Evolutionary conservation across 108 stramenopile species (phyloP).

Genomic region (Skeletonema tropicum): DNA sequence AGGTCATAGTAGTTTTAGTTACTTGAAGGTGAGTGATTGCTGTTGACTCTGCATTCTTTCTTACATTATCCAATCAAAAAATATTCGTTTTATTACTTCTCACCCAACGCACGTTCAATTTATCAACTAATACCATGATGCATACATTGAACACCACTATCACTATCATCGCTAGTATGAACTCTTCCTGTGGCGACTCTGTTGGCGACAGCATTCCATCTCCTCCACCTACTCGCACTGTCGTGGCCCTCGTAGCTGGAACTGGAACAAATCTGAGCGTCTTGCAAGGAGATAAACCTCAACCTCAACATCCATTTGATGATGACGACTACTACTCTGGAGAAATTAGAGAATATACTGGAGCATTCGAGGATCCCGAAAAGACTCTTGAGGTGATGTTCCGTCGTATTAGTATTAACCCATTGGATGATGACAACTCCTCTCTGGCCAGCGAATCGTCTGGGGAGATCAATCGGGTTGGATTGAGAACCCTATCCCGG

Average conservation of each 20-base stretch:
- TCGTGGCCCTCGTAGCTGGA: background rate
- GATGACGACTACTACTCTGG: slow-evolving; percentile 82
- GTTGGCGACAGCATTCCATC: background rate
- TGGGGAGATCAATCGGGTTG: slow-evolving; percentile 54
- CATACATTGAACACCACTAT: too few relatives aligned
- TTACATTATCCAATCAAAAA: too few relatives aligned
- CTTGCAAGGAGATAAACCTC: slow-evolving; percentile 11
- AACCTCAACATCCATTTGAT: slow-evolving; percentile 53
- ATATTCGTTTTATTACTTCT: background rate
- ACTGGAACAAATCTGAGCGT: slow-evolving; percentile 15
- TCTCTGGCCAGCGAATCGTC: slow-evolving; percentile 18
- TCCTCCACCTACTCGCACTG: background rate
- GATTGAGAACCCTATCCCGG: slow-evolving; percentile 85
- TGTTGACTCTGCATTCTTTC: too few relatives aligned
- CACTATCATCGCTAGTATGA: background rate
- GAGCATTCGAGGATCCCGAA: slow-evolving; percentile 89
- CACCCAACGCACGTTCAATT: background rate
- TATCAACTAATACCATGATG: background rate
- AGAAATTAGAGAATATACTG: slow-evolving; percentile 79
- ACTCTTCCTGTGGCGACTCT: background rate
- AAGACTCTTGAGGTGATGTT: slow-evolving; percentile 89
- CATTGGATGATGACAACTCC: slow-evolving; percentile 33
- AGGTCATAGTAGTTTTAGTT: background rate
- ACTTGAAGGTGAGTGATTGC: slow-evolving; percentile 9
- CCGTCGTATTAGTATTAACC: slow-evolving; percentile 51